Conservation (phyloP, 305 asterid genomes). For the Solanum hybrid region DNA sequence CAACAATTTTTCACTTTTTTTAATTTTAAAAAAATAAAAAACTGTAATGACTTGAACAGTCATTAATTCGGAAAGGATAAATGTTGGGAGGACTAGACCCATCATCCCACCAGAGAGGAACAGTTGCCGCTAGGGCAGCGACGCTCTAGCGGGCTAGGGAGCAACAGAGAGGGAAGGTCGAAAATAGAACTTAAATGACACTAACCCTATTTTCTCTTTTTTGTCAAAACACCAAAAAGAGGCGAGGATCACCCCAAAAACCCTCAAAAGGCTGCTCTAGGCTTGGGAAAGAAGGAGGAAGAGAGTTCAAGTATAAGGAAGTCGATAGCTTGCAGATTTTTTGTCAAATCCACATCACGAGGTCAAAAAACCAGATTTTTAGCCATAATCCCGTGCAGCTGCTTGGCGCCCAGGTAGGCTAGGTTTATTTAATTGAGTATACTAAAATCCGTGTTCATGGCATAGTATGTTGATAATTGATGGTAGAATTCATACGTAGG, state of each 20-base stretch:
- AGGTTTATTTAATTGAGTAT: too few relatives aligned
- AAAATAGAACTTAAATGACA: neutral
- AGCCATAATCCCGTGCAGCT: neutral
- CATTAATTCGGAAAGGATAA: neutral
- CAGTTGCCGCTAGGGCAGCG: neutral
- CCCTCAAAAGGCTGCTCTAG: neutral
- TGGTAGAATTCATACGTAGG: neutral
- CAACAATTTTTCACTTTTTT: neutral
- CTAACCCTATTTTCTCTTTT: neutral
- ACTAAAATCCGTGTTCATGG: neutral
- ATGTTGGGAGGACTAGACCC: neutral
- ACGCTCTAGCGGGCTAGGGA: accelerated
- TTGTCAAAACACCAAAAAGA: neutral
- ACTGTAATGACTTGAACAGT: neutral
- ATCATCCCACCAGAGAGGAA: neutral
- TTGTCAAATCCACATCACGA: neutral
- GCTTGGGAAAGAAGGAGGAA: neutral
- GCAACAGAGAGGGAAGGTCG: neutral
- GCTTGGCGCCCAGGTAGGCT: neutral
- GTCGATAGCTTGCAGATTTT: neutral
- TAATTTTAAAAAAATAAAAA: too few relatives aligned
- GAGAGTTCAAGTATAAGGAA: neutral
- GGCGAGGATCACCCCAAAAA: neutral
- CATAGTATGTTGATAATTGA: neutral
- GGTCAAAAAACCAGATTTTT: neutral